Base-by-base conservation (phyloP, 768 basidiomycete species). In the Chalciporus chontae region DNA sequence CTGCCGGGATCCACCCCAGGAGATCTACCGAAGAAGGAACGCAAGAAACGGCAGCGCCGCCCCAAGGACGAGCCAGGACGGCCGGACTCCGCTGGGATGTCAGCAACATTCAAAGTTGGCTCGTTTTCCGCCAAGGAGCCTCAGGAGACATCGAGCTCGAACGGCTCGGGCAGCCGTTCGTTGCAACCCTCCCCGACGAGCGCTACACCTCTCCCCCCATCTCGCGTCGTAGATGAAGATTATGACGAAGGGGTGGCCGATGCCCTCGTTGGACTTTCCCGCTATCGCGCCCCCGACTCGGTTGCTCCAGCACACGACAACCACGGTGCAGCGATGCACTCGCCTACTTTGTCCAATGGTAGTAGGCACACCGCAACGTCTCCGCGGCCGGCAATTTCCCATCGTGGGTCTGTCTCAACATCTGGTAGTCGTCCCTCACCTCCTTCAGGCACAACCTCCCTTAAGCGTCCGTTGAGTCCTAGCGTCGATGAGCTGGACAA, bases 171-270 rank as follows among this genome's bases (percentile, higher is more conserved):
- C 1, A 73, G 67, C 45, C 72, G 85, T 24, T 87, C 85, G 1
- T 72, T 83, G 36, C 86, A 87, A 56, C 87, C 85, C 2, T 87
- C 84, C 26, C 86, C 87, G 1, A 87, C 80, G 2, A 80, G 76
- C 50, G 77, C 74, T 17, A 76, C 77, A 7, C 77, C 81, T 45
- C 69, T 79, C 32, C 78, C 82, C 15, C 83, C 85, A 7, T 73
- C 81, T 10, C 77, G 94, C 7, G 71, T 79, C 2, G 78, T 94
- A 15, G 92, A 96, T 60, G 94, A 98, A 57, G 89, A 96, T 59
- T 96, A 96, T 58, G 94, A 98, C 58, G 94, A 94, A 66, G 89
- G 87, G 21, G 88, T 84, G n/a, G 83, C 90, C 4, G 91, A 92
- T 57, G 81, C 89, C 0, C 71, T 96, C 29, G 89, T 96, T 68